A percentile compares a stretch with the other conserved stretches of the same genome.
These are phyloP conservation scores for Pestalotiopsis sp. DNA, from an alignment of 2,329 filamentous ascomycete species.

Conservation along the genomic window DNA sequence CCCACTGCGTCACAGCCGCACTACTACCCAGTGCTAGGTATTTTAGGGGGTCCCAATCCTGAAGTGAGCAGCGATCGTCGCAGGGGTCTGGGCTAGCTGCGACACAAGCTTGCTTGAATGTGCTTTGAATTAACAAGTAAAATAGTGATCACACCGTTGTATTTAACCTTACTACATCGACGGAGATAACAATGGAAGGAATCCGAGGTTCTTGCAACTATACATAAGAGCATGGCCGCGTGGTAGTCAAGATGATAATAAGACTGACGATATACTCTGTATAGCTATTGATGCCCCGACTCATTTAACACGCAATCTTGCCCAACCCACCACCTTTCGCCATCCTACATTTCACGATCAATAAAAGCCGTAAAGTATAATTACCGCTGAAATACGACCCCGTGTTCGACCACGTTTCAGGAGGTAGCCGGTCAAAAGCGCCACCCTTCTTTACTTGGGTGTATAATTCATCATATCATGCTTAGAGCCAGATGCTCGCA, in stretches of 20 bases:
- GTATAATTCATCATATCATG: too few relatives aligned
- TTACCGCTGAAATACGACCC: background rate
- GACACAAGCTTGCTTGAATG: background rate
- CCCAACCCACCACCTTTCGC: background rate
- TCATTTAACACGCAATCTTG: background rate
- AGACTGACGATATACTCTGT: background rate
- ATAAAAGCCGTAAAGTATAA: background rate
- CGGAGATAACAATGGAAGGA: background rate
- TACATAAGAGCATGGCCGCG: background rate
- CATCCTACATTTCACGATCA: background rate
- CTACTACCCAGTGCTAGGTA: background rate
- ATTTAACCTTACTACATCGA: background rate
- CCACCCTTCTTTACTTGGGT: too few relatives aligned
- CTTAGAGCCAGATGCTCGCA: too few relatives aligned
- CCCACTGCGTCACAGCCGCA: slow-evolving; percentile 12
- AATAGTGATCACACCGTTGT: background rate
- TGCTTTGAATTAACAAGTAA: background rate
- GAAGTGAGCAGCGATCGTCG: slow-evolving; percentile 7
- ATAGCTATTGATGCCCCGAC: background rate
- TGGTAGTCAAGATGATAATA: background rate
- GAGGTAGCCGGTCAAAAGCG: background rate
- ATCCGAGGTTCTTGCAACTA: background rate
- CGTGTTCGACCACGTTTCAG: background rate
- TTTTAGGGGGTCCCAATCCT: slow-evolving; percentile 1
- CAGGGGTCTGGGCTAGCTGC: slow-evolving; percentile 4